Conservation (phyloP, 768 basidiomycete genomes). For the Tubosaeta sp. region DNA sequence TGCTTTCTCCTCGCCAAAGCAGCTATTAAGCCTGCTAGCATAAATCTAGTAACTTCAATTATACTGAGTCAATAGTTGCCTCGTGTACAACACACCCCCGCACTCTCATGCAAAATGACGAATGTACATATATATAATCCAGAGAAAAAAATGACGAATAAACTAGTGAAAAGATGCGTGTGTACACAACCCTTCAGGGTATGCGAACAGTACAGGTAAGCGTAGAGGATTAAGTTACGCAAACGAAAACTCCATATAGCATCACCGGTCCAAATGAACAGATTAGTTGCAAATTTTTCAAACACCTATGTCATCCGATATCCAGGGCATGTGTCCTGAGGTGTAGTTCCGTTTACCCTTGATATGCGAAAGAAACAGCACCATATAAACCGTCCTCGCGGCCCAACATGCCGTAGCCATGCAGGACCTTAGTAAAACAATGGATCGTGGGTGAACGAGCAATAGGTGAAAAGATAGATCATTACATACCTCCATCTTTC, state of each 20-base stretch:
- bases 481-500: conserved; percentile 91
- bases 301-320: background rate
- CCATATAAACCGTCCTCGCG: conserved; percentile 93
- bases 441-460: conserved; percentile 1
- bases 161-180: background rate
- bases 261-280: background rate
- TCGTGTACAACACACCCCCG: too few species aligned
- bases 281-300: background rate
- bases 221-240: background rate
- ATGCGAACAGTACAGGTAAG: background rate
- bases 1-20: too few species aligned
- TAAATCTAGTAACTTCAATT: too few species aligned
- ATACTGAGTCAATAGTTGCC: too few species aligned
- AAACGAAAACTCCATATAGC: background rate
- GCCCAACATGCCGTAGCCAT: conserved; percentile 87
- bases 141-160: background rate
- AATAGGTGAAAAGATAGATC: background rate
- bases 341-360: conserved; percentile 46
- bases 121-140: too few species aligned
- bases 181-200: background rate
- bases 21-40: too few species aligned
- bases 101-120: too few species aligned
- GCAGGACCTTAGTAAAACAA: conserved; percentile 53
- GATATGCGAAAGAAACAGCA: conserved; percentile 91
- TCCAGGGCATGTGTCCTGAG: background rate